These are phyloP conservation scores for Trichoderma orchidacearum DNA, from an alignment of 495 filamentous ascomycete genomes.

Conservation along the genomic window DNA sequence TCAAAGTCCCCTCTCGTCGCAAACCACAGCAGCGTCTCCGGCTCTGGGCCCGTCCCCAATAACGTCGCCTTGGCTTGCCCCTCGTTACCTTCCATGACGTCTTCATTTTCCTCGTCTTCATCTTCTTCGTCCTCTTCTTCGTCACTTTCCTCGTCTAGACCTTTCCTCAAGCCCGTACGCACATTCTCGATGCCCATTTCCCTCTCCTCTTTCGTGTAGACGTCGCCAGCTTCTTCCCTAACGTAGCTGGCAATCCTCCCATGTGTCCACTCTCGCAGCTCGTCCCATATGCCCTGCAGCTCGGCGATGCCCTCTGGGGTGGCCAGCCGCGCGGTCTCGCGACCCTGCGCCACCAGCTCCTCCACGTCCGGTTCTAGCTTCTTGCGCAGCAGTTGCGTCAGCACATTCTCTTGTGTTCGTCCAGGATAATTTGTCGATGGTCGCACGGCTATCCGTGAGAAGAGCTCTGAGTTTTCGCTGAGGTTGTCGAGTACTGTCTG, in stretches of 20 bases:
- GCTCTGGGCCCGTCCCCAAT: slow-evolving; percentile 3
- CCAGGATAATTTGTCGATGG: slow-evolving; percentile 66
- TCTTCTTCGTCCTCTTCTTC: slow-evolving; percentile 39
- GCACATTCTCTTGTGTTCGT: slow-evolving; percentile 47
- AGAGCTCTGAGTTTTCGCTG: slow-evolving; percentile 42
- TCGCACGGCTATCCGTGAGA: slow-evolving; percentile 51
- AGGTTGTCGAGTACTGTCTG: slow-evolving; percentile 43
- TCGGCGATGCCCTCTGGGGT: slow-evolving; percentile 6
- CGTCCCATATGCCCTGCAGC: slow-evolving; percentile 27
- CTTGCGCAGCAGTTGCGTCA: slow-evolving; percentile 58
- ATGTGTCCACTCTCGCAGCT: slow-evolving; percentile 20
- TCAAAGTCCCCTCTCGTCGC: slow-evolving; percentile 33
- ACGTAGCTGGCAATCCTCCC: slow-evolving; percentile 24
- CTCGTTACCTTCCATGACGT: slow-evolving; percentile 24
- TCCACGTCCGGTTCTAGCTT: slow-evolving; percentile 67
- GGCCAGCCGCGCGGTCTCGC: slow-evolving; percentile 16
- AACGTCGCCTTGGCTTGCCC: slow-evolving; percentile 16
- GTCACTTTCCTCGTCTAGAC: slow-evolving; percentile 38
- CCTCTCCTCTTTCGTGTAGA: slow-evolving; percentile 56
- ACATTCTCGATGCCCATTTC: slow-evolving; percentile 55
- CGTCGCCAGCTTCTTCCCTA: slow-evolving; percentile 32
- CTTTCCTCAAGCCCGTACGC: slow-evolving; percentile 48
- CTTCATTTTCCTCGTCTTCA: slow-evolving; percentile 21
- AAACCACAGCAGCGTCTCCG: slow-evolving; percentile 41
- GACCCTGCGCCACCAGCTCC: slow-evolving; percentile 53